Conservation (phyloP, 805 yeast species). For the Yarrowia osloensis region DNA sequence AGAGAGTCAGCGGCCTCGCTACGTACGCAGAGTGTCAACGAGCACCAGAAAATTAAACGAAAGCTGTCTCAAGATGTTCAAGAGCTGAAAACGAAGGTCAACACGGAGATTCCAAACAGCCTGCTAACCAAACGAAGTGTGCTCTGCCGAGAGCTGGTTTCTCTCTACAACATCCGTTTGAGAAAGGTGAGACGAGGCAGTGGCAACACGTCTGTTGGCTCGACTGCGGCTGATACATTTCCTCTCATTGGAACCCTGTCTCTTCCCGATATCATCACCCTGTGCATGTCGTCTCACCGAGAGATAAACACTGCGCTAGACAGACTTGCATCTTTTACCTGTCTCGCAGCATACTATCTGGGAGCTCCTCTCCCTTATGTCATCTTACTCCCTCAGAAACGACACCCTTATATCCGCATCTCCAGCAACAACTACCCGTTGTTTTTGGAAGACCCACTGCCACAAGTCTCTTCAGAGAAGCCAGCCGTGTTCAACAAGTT, state of each 20-base stretch:
- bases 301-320: slow-evolving; percentile 41
- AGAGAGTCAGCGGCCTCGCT: slow-evolving; percentile 5
- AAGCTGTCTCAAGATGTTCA: slow-evolving; percentile 13
- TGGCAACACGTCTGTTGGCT: slow-evolving; percentile 2
- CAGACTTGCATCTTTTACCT: slow-evolving; percentile 40
- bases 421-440: slow-evolving; percentile 16
- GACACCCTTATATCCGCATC: slow-evolving; percentile 37
- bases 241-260: slow-evolving; percentile 4
- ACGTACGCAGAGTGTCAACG: slow-evolving; percentile 7
- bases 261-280: slow-evolving; percentile 16
- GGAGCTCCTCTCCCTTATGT: slow-evolving; percentile 41
- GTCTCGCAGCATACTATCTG: slow-evolving; percentile 41
- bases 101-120: neutral
- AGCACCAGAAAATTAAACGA: slow-evolving; percentile 10
- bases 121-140: neutral
- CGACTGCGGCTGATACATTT: neutral
- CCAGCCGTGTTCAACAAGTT: slow-evolving; percentile 40
- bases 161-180: slow-evolving; percentile 10
- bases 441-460: slow-evolving; percentile 23
- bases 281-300: slow-evolving; percentile 2
- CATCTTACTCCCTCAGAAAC: slow-evolving; percentile 39
- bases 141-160: slow-evolving; percentile 14
- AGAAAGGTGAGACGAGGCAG: slow-evolving; percentile 21
- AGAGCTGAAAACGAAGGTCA: slow-evolving; percentile 2
- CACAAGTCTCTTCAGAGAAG: slow-evolving; percentile 31